phyloP scores from a whole-genome alignment of 495 filamentous ascomycete genomes.

The Neurospora sp. region DNA sequence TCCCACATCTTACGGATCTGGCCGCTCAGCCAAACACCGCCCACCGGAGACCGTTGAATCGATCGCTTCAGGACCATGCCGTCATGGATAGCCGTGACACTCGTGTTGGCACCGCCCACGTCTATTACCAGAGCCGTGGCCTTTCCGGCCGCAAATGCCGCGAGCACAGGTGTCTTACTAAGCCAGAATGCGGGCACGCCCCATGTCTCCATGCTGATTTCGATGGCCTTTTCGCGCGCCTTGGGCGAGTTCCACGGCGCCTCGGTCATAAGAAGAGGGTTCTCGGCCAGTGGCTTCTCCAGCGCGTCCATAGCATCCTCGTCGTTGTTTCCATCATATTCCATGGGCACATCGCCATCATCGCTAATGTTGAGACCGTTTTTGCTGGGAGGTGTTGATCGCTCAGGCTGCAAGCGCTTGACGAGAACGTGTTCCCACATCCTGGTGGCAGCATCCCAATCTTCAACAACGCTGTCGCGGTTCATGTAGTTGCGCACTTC shows the following conservation, averaged over 20 bases:
- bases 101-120: conserved; percentile 82
- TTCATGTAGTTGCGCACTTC: conserved; percentile 85
- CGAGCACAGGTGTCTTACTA: conserved; percentile 46
- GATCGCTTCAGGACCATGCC: conserved; percentile 88
- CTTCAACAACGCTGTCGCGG: conserved; percentile 82
- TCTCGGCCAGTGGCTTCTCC: conserved; percentile 77
- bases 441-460: conserved; percentile 87
- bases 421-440: conserved; percentile 71
- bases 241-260: conserved; percentile 84
- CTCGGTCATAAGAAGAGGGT: conserved; percentile 88
- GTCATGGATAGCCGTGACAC: conserved; percentile 86
- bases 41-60: conserved; percentile 70
- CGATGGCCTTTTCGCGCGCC: conserved; percentile 80
- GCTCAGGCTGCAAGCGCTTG: conserved; percentile 67
- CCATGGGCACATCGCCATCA: conserved; percentile 41
- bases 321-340: conserved; percentile 50
- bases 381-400: conserved; percentile 51
- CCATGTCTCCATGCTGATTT: conserved; percentile 93
- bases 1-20: conserved; percentile 78
- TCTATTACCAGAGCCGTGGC: conserved; percentile 86
- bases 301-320: conserved; percentile 45
- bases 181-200: conserved; percentile 89
- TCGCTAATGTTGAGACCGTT: conserved; percentile 56
- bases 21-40: conserved; percentile 78
- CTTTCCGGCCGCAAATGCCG: conserved; percentile 80